Base-by-base conservation (phyloP, 345 rosid genomes). In the Eucalyptus polyanthemos region DNA sequence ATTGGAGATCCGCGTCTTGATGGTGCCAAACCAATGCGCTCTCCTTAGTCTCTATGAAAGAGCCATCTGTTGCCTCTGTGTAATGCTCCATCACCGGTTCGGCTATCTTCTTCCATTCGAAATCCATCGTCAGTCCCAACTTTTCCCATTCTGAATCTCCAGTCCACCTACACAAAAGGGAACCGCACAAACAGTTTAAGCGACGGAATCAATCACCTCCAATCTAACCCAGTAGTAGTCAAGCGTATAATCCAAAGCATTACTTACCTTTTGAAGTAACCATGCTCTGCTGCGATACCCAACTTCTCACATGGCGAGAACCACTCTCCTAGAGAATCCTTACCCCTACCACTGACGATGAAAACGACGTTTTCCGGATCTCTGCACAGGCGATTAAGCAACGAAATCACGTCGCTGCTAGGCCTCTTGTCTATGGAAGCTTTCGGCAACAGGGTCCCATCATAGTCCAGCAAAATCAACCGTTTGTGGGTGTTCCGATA, bases 201-300 rank as follows among this genome's bases (percentile, higher is more conserved):
- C 47, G 9, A 40, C 83, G 29, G n/a, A 81, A 62, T 31, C 60
- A 86, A 17, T 86, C 24, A 31, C 60, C 37, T n/a, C 87, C 37
- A 6, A 86, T 31, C 45, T 34, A 51, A 56, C 88, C 47, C 50
- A 67, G 50, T 9, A 25, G 83, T 13, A 24, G 81, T 76, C 13
- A 21, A 76, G 47, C 83, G 3, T 19, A 21, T 6, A 76, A 21
- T 40, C 13, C 8, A 6, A 40, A 76, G 83, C 83, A 56, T 56
- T 10, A 76, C 80, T 87, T 93, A 97, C 99, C 97, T 95, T 17
- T 94, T 94, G 88, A 95, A 95, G 89, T 91, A 97, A 60, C 99
- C 98, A 90, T 97, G 99, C 89, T 97, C 99, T 44, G 99, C 98
- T 42, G 99, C 94, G 90, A 97, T 91, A 9, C 99, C 99, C 86